Base-by-base conservation (phyloP, 176 grass and related monocot genomes). In the Oryza nivara region DNA sequence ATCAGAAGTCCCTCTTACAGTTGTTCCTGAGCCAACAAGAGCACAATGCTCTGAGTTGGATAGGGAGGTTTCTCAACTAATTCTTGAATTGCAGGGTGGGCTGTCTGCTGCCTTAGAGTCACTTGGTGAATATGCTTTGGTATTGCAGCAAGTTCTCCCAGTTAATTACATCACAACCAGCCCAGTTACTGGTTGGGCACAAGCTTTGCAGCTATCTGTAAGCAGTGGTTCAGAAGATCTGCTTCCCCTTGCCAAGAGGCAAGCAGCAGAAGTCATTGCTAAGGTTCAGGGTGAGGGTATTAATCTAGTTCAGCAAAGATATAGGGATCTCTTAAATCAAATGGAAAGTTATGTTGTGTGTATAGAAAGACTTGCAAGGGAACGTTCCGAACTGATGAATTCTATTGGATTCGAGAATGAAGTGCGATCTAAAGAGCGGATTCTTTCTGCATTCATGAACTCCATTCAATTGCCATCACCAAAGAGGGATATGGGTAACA, bases 21-120 rank as follows among this genome's bases (percentile, higher is more conserved):
- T 98, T 74, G 91, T 98, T 68, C 95, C 95, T 82, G 95, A 98
- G 77, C 95, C 95, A 73, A 93, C 92, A 64, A 92, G 87, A 82
- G 89, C 88, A 28, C 92, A 91, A 6, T 98, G 95, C 81, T 88
- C 82, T 90, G 95, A 98, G 80, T 83, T 98, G 85, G 95, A 98
- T 70, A 95, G 79, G 80, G 95, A 98, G 84, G 81, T 98, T 84
- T 91, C 89, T 82, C 87, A 89, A 78, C 40, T 95, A 79, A 88
- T 93, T n/a, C 68, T 85, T 70, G 95, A 98, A 88, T 89, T 98
- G 80, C 91, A 95, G 26, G 80, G 68, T 92, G 89, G 89, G 20
- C 80, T 91, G 74, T 93, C 85, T 74, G 86, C 85, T 88, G 95
- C 89, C 77, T 80, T 88, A 68, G 89, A 91, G 51, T 83, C 89